A percentile compares a stretch with the other conserved stretches of the same genome.
phyloP scores from a whole-genome alignment of 306 rosid species.

The Bauhinia variegata region DNA sequence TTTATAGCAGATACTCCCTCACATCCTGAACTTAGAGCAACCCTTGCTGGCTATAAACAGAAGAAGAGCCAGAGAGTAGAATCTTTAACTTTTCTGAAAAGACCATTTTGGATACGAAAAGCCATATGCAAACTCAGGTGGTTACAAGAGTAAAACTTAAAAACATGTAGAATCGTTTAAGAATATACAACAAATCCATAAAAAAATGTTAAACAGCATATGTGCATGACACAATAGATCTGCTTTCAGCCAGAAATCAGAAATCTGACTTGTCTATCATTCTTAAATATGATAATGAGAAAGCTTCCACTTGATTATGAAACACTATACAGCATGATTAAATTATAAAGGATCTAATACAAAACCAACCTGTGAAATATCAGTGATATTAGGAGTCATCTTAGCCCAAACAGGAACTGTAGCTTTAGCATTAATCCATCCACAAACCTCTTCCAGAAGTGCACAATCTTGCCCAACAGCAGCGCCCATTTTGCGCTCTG shows the following conservation, averaged over 20 bases:
- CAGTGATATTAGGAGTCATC: constrained; percentile 99
- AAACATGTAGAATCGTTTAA: background rate
- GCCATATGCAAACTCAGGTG: background rate
- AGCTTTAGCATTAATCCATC: constrained; percentile 96
- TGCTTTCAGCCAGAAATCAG: too few relatives aligned
- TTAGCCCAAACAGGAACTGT: constrained; percentile 97
- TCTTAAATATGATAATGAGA: too few relatives aligned
- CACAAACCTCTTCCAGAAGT: constrained; percentile 91
- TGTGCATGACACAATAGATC: background rate
- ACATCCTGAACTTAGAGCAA: constrained; percentile 79
- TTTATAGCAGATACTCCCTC: constrained; percentile 92
- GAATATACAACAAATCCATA: constrained; percentile 12
- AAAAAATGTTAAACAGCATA: background rate
- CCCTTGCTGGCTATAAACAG: constrained; percentile 78
- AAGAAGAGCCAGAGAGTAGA: constrained; percentile 1
- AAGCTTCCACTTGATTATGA: too few relatives aligned
- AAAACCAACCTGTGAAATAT: constrained; percentile 74
- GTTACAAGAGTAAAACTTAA: too few relatives aligned
- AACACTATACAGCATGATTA: too few relatives aligned
- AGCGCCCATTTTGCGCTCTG: constrained; percentile 96
- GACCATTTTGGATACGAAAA: background rate
- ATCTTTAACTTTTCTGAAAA: background rate
- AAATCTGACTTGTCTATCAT: too few relatives aligned
- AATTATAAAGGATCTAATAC: too few relatives aligned
- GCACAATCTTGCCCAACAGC: constrained; percentile 95